Conservation (phyloP, 2,329 filamentous ascomycete species). For the Hypoxylon sp. region DNA sequence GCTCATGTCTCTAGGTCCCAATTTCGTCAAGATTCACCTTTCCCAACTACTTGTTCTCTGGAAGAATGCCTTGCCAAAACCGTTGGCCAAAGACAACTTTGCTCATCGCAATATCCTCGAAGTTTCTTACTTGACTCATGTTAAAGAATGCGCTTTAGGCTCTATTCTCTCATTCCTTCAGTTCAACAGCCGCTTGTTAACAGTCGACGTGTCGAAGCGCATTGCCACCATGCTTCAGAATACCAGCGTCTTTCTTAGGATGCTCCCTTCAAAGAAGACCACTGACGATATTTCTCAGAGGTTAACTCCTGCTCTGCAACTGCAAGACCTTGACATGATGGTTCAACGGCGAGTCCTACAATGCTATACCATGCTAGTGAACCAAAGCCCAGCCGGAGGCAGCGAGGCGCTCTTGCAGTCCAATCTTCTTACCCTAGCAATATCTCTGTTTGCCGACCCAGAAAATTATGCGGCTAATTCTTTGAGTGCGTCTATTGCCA, state of each 20-base stretch:
- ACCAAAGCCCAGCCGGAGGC: conserved; percentile 85
- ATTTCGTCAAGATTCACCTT: conserved; percentile 98
- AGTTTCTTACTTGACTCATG: conserved; percentile 92
- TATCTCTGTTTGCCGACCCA: conserved; percentile 92
- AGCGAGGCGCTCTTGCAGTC: conserved; percentile 90
- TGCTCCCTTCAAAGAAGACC: conserved; percentile 84
- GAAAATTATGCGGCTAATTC: conserved; percentile 89
- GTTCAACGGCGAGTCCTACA: conserved; percentile 92
- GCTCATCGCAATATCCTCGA: conserved; percentile 86
- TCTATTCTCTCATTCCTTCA: conserved; percentile 93
- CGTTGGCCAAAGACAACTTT: conserved; percentile 91
- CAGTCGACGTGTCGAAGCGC: conserved; percentile 92
- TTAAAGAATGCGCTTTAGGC: conserved; percentile 92
- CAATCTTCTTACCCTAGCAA: conserved; percentile 88
- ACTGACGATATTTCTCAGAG: conserved; percentile 89
- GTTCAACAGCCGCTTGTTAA: conserved; percentile 91
- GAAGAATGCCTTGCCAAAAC: conserved; percentile 97
- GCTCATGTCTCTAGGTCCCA: conserved; percentile 94
- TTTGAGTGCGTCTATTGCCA: conserved; percentile 90
- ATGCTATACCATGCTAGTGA: conserved; percentile 92
- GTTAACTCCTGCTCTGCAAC: conserved; percentile 85
- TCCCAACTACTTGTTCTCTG: conserved; percentile 93
- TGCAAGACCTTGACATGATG: conserved; percentile 93
- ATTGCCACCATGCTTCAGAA: conserved; percentile 96
- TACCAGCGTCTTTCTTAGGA: conserved; percentile 89